phyloP scores from a whole-genome alignment of 176 grass and related monocot species.

The Urochloa ruziziensis region DNA sequence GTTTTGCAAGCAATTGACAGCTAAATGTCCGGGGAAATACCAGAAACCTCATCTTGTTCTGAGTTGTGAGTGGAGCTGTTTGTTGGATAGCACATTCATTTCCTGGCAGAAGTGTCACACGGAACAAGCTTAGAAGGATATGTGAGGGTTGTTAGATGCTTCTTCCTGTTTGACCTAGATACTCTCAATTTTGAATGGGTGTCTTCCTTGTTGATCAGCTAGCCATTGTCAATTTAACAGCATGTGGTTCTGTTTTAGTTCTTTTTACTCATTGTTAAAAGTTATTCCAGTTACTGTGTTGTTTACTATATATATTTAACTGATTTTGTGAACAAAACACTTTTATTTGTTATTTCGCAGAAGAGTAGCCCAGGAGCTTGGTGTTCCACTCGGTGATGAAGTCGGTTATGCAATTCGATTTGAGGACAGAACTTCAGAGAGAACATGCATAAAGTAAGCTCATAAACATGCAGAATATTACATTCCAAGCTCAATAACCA shows the following conservation, averaged over 20 bases:
- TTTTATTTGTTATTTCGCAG: slow-evolving; percentile 39
- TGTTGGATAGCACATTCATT: neutral
- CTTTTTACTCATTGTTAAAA: neutral
- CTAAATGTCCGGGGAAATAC: neutral
- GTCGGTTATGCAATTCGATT: slow-evolving; percentile 96
- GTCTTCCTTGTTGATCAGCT: neutral
- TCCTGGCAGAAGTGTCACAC: neutral
- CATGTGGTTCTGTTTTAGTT: neutral
- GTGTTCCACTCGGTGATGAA: slow-evolving; percentile 75
- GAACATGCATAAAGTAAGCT: slow-evolving; percentile 85
- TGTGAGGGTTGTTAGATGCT: neutral
- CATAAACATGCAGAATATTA: neutral
- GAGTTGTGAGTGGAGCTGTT: neutral
- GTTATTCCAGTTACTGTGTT: neutral
- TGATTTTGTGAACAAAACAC: neutral
- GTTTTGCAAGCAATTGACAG: neutral
- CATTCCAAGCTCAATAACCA: neutral
- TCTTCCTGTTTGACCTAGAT: neutral
- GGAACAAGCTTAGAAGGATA: neutral
- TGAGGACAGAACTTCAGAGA: slow-evolving; percentile 91
- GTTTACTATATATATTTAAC: neutral
- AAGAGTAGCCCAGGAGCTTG: slow-evolving; percentile 89
- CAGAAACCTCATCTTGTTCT: neutral
- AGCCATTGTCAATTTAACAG: neutral
- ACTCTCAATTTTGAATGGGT: neutral